Evolutionary conservation across 306 rosid species (phyloP).

Genomic region (Dalbergia cochinchinensis): DNA sequence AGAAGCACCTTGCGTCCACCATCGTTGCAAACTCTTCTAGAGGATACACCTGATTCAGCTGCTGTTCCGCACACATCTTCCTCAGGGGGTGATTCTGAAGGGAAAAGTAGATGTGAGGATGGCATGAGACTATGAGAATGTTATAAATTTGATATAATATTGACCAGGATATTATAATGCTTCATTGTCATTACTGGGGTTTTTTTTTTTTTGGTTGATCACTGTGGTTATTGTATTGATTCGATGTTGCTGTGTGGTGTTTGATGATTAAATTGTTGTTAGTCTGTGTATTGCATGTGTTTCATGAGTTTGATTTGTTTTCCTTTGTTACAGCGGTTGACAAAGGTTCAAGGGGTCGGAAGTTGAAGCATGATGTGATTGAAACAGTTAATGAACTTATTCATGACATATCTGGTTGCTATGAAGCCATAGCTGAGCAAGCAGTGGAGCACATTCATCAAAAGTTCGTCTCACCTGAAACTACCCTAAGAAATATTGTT

Average conservation of each 20-base stretch:
- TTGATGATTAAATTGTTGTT: conserved; percentile 29
- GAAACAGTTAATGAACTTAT: conserved; percentile 98
- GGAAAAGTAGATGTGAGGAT: conserved; percentile 87
- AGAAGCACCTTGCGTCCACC: conserved; percentile 97
- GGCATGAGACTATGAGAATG: conserved; percentile 36
- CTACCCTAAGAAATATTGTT: conserved; percentile 33
- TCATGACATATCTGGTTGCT: conserved; percentile 86
- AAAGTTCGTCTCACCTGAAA: conserved; percentile 61
- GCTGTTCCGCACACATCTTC: conserved; percentile 74
- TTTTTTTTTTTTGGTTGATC: neutral
- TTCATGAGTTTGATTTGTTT: conserved; percentile 33
- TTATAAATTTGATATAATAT: conserved; percentile 21
- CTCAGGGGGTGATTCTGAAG: conserved; percentile 97
- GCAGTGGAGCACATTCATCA: conserved; percentile 99
- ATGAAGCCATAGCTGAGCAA: conserved; percentile 96
- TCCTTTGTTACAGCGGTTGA: conserved; percentile 76
- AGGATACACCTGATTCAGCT: conserved; percentile 71
- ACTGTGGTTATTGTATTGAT: conserved; percentile 13
- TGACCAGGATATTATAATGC: conserved; percentile 4
- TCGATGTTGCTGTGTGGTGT: conserved; percentile 36
- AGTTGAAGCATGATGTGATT: conserved; percentile 96
- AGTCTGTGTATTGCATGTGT: conserved; percentile 14
- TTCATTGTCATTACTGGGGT: conserved; percentile 3
- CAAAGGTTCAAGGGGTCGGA: conserved; percentile 81
- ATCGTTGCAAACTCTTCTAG: conserved; percentile 96